These are phyloP conservation scores for Acanthamoeba sp. DNA, from an alignment of 208 protist species.

Conservation along the genomic window DNA sequence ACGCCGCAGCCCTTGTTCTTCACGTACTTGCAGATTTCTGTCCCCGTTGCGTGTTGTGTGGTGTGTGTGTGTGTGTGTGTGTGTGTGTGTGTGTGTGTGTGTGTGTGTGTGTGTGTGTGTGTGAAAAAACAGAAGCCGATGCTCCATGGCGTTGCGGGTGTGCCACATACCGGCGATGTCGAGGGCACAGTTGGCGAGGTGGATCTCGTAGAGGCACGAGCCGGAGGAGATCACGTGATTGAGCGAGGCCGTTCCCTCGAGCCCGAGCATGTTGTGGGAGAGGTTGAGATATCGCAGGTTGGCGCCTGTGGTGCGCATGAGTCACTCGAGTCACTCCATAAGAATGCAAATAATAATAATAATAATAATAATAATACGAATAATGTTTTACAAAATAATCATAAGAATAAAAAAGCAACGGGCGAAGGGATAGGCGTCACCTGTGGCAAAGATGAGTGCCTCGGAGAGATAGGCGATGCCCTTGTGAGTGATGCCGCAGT, in stretches of 20 bases:
- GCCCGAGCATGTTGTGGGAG: background rate
- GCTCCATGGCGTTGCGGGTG: too few relatives aligned
- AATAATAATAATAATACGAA: too few relatives aligned
- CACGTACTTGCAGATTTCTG: background rate
- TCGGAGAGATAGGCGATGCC: constrained; percentile 11
- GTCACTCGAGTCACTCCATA: too few relatives aligned
- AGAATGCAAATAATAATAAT: background rate
- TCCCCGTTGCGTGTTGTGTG: too few relatives aligned
- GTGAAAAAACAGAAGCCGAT: background rate
- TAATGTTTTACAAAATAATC: background rate
- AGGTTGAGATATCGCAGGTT: constrained; percentile 5
- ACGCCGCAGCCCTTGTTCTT: constrained; percentile 11
- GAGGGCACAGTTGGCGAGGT: background rate
- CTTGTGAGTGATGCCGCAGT: constrained; percentile 21
- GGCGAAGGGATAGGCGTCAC: background rate
- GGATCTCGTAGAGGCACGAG: background rate
- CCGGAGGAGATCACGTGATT: constrained; percentile 25
- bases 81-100: too few relatives aligned
- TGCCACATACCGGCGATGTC: background rate
- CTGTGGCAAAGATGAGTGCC: background rate
- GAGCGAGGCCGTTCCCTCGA: background rate
- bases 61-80: background rate
- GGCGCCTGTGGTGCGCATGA: background rate
- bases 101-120: too few relatives aligned
- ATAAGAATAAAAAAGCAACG: too few relatives aligned